Evolutionary conservation across 2,329 filamentous ascomycete species (phyloP), one percentile per base, ranked within the genome.

Genomic region (Pseudocercospora pini-densiflorae): DNA sequence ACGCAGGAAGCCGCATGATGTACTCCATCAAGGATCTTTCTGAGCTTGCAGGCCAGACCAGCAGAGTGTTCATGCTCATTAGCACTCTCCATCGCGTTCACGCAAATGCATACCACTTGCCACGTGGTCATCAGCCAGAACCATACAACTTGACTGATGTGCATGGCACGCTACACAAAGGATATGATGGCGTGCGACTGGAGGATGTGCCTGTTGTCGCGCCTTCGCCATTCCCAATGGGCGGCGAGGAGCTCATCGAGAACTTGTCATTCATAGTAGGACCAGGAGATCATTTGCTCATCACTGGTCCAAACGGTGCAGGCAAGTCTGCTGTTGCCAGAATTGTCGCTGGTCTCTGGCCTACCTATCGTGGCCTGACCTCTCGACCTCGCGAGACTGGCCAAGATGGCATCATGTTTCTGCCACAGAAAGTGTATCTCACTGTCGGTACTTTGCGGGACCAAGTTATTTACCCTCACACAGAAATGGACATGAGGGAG

Each of bases 11-110:
- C 27, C 88, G 95, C 55, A 97, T 99, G 93, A 99, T 99, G 95
- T 99, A 99, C 83, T 95, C 92, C 68, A 97, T 99, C 84, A 99
- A 99, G 81, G 96, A 99, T 76, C 87, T 99, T 40, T 94, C 94
- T 1, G 95, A 99, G 78, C 85, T 99, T 36, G 95, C 95, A 5
- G 95, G 95, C 23, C 96, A 98, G 81, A 99, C 95, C 0, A 97
- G 93, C 65, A 89, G 95, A 53, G 94, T 99, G 12, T 99, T 97
- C 81, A 96, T 93, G 10, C 86, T 99, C 47, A 96, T 99, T 75
- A 94, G 93, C 53, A 97, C 95, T 0, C 86, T 99, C 27, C 95
- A 99, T 76, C 89, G 95, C 33, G 94, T 96, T 1, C 94, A 99
- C 75, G 93, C 95, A 59, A 88, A 93, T 75, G 92, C 94, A 1